These are phyloP conservation scores for Clitocybe nebularis DNA, from an alignment of 1,284 basidiomycete genomes.

Conservation along the genomic window DNA sequence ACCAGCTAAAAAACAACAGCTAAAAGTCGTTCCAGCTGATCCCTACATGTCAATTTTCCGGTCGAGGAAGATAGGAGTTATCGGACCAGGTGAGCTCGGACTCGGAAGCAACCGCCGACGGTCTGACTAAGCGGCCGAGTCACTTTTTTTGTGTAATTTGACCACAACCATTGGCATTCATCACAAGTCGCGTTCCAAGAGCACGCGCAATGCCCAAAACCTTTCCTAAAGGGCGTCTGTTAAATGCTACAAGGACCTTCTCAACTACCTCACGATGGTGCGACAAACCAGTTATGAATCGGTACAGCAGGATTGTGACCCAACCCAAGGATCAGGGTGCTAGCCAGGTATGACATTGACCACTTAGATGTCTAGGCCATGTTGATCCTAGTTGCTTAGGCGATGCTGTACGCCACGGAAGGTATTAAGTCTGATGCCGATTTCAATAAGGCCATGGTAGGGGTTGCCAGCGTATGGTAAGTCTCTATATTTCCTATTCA, in stretches of 20 bases:
- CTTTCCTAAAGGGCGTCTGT: constrained; percentile 18
- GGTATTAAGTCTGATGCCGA: constrained; percentile 77
- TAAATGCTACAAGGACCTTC: constrained; percentile 33
- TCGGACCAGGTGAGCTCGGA: not conserved
- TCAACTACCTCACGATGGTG: constrained; percentile 36
- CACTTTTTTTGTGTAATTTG: constrained; percentile 8
- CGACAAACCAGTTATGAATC: constrained; percentile 67
- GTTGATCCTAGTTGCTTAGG: constrained; percentile 41
- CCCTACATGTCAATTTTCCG: too few species aligned
- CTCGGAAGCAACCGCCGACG: not conserved
- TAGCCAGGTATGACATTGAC: constrained; percentile 61
- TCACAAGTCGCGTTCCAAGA: constrained; percentile 6
- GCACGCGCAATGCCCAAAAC: constrained; percentile 19
- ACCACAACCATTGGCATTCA: constrained; percentile 1
- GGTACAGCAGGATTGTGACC: constrained; percentile 81
- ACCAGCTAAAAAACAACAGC: too few species aligned
- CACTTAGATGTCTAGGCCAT: constrained; percentile 7
- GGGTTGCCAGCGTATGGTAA: constrained; percentile 91
- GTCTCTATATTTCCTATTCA: constrained; percentile 25
- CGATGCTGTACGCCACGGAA: constrained; percentile 96
- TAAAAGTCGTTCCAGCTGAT: too few species aligned
- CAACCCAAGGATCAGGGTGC: constrained; percentile 91
- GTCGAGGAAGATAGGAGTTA: too few species aligned
- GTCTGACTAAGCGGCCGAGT: constrained; percentile 7
- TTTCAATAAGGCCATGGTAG: constrained; percentile 93